Evolutionary conservation across 2,329 filamentous ascomycete species (phyloP), one percentile per base, ranked within the genome.

Genomic region (Biscogniauxia sp.): DNA sequence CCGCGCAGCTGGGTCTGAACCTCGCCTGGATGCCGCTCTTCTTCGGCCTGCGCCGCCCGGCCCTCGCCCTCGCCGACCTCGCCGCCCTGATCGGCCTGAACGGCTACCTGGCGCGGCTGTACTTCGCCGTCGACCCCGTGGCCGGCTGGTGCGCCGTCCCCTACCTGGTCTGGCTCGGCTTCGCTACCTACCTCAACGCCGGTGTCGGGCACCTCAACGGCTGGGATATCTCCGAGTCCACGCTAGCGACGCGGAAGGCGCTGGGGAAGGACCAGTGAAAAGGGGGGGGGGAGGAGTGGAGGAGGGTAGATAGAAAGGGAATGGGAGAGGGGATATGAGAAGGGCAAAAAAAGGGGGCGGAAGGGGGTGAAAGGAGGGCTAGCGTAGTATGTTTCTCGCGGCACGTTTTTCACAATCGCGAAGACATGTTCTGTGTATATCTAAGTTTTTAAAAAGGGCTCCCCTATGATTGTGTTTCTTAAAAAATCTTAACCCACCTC

Each of bases 1-100:
- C 90, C 1, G 81, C 93, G 61, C 93, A 97, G 77, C 87, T 97
- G 6, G 90, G 84, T 11, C 81, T 97, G 56, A 97, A 97, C 74
- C 80, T 96, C 28, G 76, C 89, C 57, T 98, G 92, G 92, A 97
- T 93, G 85, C 94, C 94, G 13, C 83, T 97, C 11, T 97, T 97
- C 83, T 97, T 97, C 73, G 83, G 85, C n/a, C 72, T 89, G 55
- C 88, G 88, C 65, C 85, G 86, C 17, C 92, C 93, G 1, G 81
- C 89, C 56, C 85, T 87, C 71, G 93, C 93, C 3, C 86, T 91
- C 6, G 82, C 83, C 26, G 91, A 97, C 73, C 88, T 96, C 55
- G 77, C 91, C 26, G 82, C 88, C 0, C 80, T 97, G 8, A 80
- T 89, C 0, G 92, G 89, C 8, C 79, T 89, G 28, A 90, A 91